A percentile compares a stretch with the other conserved stretches of the same genome.
phyloP scores from a whole-genome alignment of 768 basidiomycete species.

The Nevesoporus exiguus region DNA sequence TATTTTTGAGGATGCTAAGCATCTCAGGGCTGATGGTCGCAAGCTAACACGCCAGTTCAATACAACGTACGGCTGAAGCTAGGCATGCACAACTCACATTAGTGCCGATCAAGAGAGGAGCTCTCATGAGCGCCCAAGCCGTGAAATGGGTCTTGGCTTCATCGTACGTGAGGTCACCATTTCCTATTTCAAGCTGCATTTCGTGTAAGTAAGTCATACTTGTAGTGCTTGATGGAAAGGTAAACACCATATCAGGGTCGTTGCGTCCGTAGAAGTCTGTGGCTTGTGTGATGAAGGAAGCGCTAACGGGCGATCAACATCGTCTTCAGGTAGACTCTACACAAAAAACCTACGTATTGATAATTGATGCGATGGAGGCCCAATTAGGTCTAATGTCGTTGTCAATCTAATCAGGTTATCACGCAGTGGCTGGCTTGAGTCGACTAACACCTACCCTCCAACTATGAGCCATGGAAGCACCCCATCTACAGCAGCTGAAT shows the following conservation, averaged over 20 bases:
- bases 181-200: conserved; percentile 56
- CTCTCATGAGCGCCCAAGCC: conserved; percentile 67
- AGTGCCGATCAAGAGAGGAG: conserved; percentile 61
- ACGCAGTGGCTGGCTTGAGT: background rate
- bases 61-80: background rate
- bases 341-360: conserved; percentile 42
- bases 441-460: conserved; percentile 36
- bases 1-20: conserved; percentile 54
- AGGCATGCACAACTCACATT: conserved; percentile 35
- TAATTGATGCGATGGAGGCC: conserved; percentile 49
- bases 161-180: conserved; percentile 56
- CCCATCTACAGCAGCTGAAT: conserved; percentile 30
- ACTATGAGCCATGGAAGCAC: conserved; percentile 36
- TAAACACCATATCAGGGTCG: conserved; percentile 58
- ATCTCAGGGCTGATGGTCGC: conserved; percentile 47
- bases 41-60: conserved; percentile 34
- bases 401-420: conserved; percentile 12
- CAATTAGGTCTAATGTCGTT: conserved; percentile 39
- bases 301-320: conserved; percentile 34
- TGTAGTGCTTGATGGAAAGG: background rate
- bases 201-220: conserved; percentile 3
- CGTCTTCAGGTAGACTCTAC: background rate
- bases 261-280: conserved; percentile 63
- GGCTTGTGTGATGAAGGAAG: conserved; percentile 60
- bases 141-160: conserved; percentile 70